phyloP scores from a whole-genome alignment of 176 grass and related monocot genomes.

The Echinochloa phyllopogon region DNA sequence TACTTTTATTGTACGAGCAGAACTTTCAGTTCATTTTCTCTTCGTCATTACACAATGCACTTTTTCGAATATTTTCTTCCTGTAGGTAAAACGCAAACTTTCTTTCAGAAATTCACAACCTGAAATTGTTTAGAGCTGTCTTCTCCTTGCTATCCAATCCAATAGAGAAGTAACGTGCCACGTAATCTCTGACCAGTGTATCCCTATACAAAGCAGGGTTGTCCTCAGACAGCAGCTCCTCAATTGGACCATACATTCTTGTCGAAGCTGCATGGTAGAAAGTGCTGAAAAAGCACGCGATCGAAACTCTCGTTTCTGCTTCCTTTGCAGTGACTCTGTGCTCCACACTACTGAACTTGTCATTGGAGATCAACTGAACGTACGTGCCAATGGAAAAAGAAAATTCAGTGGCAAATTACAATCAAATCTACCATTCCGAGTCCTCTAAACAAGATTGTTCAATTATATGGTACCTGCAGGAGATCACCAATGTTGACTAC shows the following conservation, averaged over 20 bases:
- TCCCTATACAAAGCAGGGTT: neutral
- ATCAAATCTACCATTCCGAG: too few species aligned
- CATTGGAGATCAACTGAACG: neutral
- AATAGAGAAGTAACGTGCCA: neutral
- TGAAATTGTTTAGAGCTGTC: too few species aligned
- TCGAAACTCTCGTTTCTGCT: neutral
- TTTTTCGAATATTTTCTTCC: too few species aligned
- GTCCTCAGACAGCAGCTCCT: neutral
- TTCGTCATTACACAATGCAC: too few species aligned
- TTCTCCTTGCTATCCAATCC: too few species aligned
- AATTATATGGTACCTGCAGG: conserved; percentile 46
- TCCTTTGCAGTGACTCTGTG: neutral
- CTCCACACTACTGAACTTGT: neutral
- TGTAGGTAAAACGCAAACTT: too few species aligned
- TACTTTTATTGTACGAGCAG: too few species aligned
- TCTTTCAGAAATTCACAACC: too few species aligned
- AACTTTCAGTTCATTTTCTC: too few species aligned
- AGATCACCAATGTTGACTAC: conserved; percentile 57
- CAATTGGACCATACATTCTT: neutral
- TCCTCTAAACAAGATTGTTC: too few species aligned
- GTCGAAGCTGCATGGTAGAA: neutral
- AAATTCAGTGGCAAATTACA: too few species aligned
- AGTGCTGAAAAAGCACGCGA: neutral
- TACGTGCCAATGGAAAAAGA: too few species aligned
- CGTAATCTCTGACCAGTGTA: neutral